phyloP scores from a whole-genome alignment of 2,329 filamentous ascomycete genomes.

The Capronia coronata region DNA sequence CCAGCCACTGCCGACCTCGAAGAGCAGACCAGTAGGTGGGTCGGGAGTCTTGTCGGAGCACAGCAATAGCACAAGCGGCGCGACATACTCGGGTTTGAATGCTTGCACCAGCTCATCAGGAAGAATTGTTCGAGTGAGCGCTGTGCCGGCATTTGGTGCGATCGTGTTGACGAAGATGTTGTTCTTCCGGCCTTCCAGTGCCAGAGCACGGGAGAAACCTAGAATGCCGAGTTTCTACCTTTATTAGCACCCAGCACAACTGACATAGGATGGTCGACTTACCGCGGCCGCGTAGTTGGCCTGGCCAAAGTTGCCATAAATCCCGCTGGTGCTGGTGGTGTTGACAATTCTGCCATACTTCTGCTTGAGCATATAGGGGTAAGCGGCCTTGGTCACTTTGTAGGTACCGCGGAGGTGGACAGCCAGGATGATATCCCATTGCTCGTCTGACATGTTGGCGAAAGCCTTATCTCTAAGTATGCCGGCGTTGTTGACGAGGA shows the following conservation, averaged over 20 bases:
- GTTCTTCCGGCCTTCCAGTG: conserved; percentile 89
- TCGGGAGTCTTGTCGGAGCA: conserved; percentile 80
- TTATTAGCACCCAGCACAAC: conserved; percentile 1
- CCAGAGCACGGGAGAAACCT: conserved; percentile 87
- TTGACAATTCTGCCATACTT: conserved; percentile 97
- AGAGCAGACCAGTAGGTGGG: conserved; percentile 76
- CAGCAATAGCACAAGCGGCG: conserved; percentile 81
- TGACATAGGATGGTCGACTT: conserved; percentile 37
- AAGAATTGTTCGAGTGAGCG: conserved; percentile 89
- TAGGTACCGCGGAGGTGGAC: conserved; percentile 93
- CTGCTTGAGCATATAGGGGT: conserved; percentile 96
- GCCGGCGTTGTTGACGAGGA: conserved; percentile 95
- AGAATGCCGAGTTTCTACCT: conserved; percentile 79
- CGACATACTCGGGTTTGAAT: conserved; percentile 98
- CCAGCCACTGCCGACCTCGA: conserved; percentile 95
- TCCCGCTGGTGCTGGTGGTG: conserved; percentile 92
- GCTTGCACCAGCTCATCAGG: conserved; percentile 97
- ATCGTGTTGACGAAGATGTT: conserved; percentile 99
- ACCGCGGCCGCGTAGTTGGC: conserved; percentile 91
- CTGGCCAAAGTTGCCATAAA: conserved; percentile 98
- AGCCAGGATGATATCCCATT: conserved; percentile 87
- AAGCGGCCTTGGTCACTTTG: conserved; percentile 94
- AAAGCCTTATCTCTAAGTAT: conserved; percentile 98
- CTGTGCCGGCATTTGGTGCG: conserved; percentile 91
- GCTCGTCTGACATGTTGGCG: conserved; percentile 88